phyloP scores from a whole-genome alignment of 441 rosid species.

The Adansonia gregorii region DNA sequence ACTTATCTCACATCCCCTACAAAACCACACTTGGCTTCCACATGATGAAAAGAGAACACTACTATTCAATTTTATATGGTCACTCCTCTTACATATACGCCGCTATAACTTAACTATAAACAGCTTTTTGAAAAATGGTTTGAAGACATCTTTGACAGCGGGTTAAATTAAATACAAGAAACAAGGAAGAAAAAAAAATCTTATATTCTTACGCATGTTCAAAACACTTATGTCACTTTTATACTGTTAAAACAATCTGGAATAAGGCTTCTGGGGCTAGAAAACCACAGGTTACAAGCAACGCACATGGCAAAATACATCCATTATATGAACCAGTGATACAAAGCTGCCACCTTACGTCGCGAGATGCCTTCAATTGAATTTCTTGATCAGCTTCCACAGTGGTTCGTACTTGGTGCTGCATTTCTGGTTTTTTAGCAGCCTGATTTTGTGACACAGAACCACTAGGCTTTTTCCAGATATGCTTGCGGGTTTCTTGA shows the following conservation, averaged over 20 bases:
- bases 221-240: conserved; percentile 7
- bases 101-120: background rate
- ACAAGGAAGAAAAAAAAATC: background rate
- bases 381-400: conserved; percentile 55
- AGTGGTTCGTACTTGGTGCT: conserved; percentile 35
- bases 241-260: conserved; percentile 6
- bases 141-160: background rate
- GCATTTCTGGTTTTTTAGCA: conserved; percentile 37
- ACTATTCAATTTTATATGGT: background rate
- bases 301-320: conserved; percentile 32
- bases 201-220: conserved; percentile 11
- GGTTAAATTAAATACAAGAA: background rate
- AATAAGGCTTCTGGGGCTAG: conserved; percentile 17
- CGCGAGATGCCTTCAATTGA: conserved; percentile 80
- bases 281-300: conserved; percentile 25
- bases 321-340: conserved; percentile 46
- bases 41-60: conserved; percentile 8
- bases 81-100: background rate
- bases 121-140: background rate
- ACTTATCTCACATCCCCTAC: background rate
- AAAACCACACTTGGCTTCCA: background rate
- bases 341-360: conserved; percentile 77
- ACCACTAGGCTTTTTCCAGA: conserved; percentile 49
- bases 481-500: conserved; percentile 68
- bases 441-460: conserved; percentile 38